Evolutionary conservation across 306 rosid species (phyloP).

Genomic region (Vachellia collinsii): DNA sequence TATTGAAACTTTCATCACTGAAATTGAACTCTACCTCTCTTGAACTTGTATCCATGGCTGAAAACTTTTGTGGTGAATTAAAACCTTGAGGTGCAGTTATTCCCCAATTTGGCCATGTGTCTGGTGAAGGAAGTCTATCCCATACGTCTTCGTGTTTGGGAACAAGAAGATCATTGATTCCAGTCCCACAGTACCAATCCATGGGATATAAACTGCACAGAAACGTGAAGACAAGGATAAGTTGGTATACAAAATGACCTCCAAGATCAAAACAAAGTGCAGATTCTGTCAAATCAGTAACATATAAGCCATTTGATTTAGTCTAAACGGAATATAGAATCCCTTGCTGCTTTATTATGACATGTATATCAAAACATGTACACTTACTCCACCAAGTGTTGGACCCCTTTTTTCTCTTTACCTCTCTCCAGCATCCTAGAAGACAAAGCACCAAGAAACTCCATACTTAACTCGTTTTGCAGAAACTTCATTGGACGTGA

Average conservation of each 20-base stretch:
- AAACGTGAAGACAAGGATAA: constrained; percentile 25
- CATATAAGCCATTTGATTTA: constrained; percentile 17
- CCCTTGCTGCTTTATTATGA: not conserved
- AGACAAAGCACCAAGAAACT: not conserved
- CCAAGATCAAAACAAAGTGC: constrained; percentile 15
- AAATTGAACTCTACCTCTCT: constrained; percentile 43
- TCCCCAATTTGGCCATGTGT: constrained; percentile 75
- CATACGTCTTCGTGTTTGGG: constrained; percentile 50
- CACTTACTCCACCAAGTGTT: not conserved
- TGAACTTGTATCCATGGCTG: constrained; percentile 40
- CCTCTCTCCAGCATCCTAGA: not conserved
- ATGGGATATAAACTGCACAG: constrained; percentile 52
- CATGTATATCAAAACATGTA: not conserved
- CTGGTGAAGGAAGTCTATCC: constrained; percentile 67
- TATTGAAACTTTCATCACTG: constrained; percentile 42
- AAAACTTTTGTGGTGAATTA: constrained; percentile 41
- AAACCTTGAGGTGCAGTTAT: constrained; percentile 44
- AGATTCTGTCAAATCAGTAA: not conserved
- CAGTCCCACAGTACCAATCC: constrained; percentile 67
- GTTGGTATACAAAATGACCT: not conserved
- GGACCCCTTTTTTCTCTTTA: not conserved
- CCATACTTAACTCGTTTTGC: not conserved
- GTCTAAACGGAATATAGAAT: constrained; percentile 3
- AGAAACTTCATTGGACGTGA: not conserved
- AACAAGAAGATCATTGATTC: constrained; percentile 51